Percentiles rank a stretch among this genome's conserved stretches.
Evolutionary conservation across 192 early-diverging fungal species (phyloP).

Genomic region (Backusella westeae): DNA sequence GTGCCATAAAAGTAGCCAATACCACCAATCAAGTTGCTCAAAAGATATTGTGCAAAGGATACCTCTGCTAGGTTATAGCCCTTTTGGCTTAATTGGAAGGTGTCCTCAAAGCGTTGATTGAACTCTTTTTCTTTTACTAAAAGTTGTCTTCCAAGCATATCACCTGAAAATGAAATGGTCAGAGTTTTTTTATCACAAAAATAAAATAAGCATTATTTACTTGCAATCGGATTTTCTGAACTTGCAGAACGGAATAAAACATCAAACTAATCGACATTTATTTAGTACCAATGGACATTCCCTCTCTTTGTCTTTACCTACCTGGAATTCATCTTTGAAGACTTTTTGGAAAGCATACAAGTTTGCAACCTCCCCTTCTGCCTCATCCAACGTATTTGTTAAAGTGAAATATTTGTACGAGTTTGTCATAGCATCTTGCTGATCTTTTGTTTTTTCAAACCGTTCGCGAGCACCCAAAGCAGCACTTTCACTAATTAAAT

Average conservation of each 20-base stretch:
- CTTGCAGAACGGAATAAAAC: slow-evolving; percentile 44
- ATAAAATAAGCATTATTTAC: not conserved
- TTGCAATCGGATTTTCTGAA: slow-evolving; percentile 23
- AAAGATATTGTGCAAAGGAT: slow-evolving; percentile 69
- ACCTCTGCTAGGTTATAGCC: slow-evolving; percentile 61
- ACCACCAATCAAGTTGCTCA: slow-evolving; percentile 87
- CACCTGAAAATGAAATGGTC: not conserved
- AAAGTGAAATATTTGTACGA: slow-evolving; percentile 23
- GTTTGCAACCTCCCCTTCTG: slow-evolving; percentile 40
- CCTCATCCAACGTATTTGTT: slow-evolving; percentile 35
- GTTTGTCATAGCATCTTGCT: slow-evolving; percentile 20
- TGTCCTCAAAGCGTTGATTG: slow-evolving; percentile 71
- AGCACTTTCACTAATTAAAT: slow-evolving; percentile 32
- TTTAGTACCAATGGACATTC: not conserved
- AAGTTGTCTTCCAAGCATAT: slow-evolving; percentile 2
- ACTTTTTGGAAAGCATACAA: slow-evolving; percentile 63
- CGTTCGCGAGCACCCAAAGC: slow-evolving; percentile 21
- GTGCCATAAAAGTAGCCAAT: slow-evolving; percentile 87
- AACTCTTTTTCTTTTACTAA: slow-evolving; percentile 39
- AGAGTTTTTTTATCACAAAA: not conserved
- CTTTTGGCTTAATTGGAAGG: slow-evolving; percentile 64
- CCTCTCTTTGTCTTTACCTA: slow-evolving; percentile 11
- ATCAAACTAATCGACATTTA: slow-evolving; percentile 47
- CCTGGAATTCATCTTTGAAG: slow-evolving; percentile 61
- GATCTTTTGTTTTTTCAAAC: not conserved